These are phyloP conservation scores for Hyphopichia fennica DNA, from an alignment of 1,139 yeast species.

Conservation along the genomic window DNA sequence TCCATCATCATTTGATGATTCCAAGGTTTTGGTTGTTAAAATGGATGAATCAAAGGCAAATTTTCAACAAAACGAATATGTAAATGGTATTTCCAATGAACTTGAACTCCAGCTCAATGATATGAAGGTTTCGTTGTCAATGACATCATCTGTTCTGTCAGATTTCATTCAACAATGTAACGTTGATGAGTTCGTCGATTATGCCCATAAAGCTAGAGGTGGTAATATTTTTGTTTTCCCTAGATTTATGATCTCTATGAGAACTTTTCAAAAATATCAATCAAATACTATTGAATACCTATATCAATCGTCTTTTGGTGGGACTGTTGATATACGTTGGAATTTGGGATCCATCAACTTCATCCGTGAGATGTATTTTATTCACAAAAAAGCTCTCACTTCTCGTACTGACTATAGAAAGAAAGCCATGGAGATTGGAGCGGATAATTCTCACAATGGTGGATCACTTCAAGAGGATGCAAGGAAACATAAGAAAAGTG, in stretches of 20 bases:
- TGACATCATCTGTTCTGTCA: slow-evolving; percentile 46
- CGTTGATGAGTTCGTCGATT: slow-evolving; percentile 55
- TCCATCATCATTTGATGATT: slow-evolving; percentile 74
- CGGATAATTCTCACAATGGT: neutral
- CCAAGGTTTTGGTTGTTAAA: slow-evolving; percentile 67
- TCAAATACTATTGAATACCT: slow-evolving; percentile 60
- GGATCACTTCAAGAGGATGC: neutral
- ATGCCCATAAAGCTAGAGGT: slow-evolving; percentile 66
- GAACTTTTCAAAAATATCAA: slow-evolving; percentile 58
- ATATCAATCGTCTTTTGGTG: slow-evolving; percentile 76
- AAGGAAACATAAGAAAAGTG: slow-evolving; percentile 3
- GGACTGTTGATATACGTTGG: slow-evolving; percentile 90
- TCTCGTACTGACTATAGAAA: slow-evolving; percentile 34
- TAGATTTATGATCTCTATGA: slow-evolving; percentile 71
- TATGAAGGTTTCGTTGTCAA: slow-evolving; percentile 65
- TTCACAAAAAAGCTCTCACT: slow-evolving; percentile 53
- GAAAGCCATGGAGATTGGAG: slow-evolving; percentile 5
- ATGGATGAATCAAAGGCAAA: slow-evolving; percentile 60
- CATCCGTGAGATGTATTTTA: slow-evolving; percentile 79
- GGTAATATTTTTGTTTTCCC: slow-evolving; percentile 84
- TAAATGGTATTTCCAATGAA: slow-evolving; percentile 49
- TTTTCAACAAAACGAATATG: slow-evolving; percentile 57
- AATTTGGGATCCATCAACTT: slow-evolving; percentile 90
- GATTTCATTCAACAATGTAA: slow-evolving; percentile 41
- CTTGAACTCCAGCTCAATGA: slow-evolving; percentile 57